Percentiles rank a stretch among this genome's conserved stretches.
Evolutionary conservation across 148 eudicot genomes (phyloP).

Genomic region (Vaccinium myrtillus): DNA sequence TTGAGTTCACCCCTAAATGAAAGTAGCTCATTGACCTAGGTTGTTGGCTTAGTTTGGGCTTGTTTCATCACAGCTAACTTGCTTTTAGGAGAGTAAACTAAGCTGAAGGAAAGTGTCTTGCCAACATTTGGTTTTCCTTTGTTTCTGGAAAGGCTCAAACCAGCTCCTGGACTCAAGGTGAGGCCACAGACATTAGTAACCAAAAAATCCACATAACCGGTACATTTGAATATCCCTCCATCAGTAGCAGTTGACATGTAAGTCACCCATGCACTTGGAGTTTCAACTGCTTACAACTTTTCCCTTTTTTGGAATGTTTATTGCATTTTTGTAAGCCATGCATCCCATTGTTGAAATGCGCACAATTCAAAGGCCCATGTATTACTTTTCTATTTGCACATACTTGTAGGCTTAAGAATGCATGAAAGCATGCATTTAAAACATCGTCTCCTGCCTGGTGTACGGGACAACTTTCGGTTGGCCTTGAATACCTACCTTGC

Average conservation of each 20-base stretch:
- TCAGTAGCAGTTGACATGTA: background rate
- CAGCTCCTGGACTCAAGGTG: background rate
- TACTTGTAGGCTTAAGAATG: background rate
- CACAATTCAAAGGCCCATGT: background rate
- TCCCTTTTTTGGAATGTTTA: background rate
- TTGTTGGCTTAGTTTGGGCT: background rate
- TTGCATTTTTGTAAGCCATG: background rate
- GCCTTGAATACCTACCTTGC: background rate
- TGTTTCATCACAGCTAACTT: background rate
- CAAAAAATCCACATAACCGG: background rate
- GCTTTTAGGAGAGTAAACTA: background rate
- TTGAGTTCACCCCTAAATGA: background rate
- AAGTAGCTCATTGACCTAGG: background rate
- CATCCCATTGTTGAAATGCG: background rate
- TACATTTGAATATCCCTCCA: background rate
- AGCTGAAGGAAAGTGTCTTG: background rate
- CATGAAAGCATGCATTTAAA: background rate
- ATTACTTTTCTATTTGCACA: background rate
- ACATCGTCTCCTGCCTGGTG: background rate
- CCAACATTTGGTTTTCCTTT: background rate
- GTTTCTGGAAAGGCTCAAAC: background rate
- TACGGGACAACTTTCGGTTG: constrained; percentile 2
- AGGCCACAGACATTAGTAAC: background rate
- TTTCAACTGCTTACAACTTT: background rate
- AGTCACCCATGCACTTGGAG: background rate